Base-by-base conservation (phyloP, 2,329 filamentous ascomycete genomes). In the Neonectria neomacrospora region DNA sequence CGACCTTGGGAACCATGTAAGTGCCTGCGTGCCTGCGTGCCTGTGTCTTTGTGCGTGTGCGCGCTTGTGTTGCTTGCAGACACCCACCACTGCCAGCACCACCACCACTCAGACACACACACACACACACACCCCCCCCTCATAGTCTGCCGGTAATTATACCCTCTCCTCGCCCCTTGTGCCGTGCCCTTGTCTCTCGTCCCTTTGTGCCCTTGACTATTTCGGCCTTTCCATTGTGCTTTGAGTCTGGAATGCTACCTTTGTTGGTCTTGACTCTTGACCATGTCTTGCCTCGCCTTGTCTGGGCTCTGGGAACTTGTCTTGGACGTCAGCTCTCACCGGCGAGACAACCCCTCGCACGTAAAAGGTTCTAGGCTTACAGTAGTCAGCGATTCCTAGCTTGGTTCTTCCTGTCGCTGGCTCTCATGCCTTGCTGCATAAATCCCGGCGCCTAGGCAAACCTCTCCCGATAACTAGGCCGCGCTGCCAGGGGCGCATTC, bases 361-460 rank as follows among this genome's bases (percentile, higher is more conserved):
- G 54, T 50, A 22, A 30, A 56, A n/a, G n/a, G n/a, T n/a, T n/a
- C n/a, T n/a, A n/a, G n/a, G n/a, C n/a, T n/a, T n/a, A n/a, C n/a
- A n/a, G n/a, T n/a, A n/a, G n/a, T n/a, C n/a, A n/a, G n/a, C n/a
- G n/a, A n/a, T n/a, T n/a, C n/a, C n/a, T n/a, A n/a, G n/a, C n/a
- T n/a, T n/a, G n/a, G n/a, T 48, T 48, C 16, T 48, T 32, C 11
- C 11, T 22, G 28, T 26, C 12, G 42, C 23, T 50, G n/a, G 23
- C 47, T 50, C 47, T 14, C 23, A n/a, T 5, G n/a, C 41, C 32
- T 45, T 26, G 30, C 39, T 47, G 28, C 56, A 54, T 53, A 42
- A 53, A 52, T 26, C 28, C 37, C 39, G 50, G 56, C 56, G 56
- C 56, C 56, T 59, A 59, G 48, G 42, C 32, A 30, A 59, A 41